Evolutionary conservation across 352 stramenopile genomes (phyloP).

Genomic region (Pythium oligandrum): DNA sequence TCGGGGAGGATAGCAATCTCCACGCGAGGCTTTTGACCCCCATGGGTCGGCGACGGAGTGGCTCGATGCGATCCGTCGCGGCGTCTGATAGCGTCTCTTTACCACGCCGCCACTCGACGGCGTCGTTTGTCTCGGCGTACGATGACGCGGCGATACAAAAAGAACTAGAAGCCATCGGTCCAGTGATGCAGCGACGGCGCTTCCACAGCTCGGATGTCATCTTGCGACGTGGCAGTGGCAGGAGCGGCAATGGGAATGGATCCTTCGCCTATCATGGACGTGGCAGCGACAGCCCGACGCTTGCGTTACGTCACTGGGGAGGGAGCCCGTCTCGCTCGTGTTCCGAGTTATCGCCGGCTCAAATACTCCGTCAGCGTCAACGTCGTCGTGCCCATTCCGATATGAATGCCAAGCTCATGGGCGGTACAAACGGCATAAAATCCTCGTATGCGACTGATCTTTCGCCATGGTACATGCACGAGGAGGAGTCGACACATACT

Average conservation of each 20-base stretch:
- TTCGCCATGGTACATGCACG: constrained; percentile 3
- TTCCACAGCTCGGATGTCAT: constrained; percentile 65
- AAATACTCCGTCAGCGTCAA: constrained; percentile 16
- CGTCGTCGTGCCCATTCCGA: constrained; percentile 15
- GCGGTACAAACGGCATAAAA: neutral
- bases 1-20: too few relatives aligned
- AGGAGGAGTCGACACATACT: constrained; percentile 12
- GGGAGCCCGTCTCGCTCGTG: constrained; percentile 4
- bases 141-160: too few relatives aligned
- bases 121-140: too few relatives aligned
- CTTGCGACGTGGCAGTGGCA: constrained; percentile 12
- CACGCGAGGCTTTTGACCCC: too few relatives aligned
- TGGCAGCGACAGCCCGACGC: constrained; percentile 14
- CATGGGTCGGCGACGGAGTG: too few relatives aligned
- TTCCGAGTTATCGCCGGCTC: constrained; percentile 10
- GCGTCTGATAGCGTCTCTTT: too few relatives aligned
- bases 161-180: too few relatives aligned
- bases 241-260: constrained; percentile 9
- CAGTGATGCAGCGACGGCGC: constrained; percentile 22
- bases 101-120: too few relatives aligned
- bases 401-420: constrained; percentile 1
- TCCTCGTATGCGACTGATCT: neutral
- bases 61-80: too few relatives aligned
- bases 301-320: constrained; percentile 23
- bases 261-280: constrained; percentile 1